phyloP scores from a whole-genome alignment of 169 alveolate genomes.

The Plasmodium billcollinsi region DNA sequence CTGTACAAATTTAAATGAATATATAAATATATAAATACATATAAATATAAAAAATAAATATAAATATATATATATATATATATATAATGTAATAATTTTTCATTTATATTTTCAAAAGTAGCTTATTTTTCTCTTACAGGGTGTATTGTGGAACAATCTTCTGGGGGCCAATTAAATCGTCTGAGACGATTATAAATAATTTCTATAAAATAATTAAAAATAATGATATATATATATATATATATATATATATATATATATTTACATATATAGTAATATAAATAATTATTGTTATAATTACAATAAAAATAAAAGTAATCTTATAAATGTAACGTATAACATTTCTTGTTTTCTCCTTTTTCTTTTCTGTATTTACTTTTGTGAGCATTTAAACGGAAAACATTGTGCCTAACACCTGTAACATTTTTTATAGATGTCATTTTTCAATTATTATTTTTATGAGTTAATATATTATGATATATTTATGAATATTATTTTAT shows the following conservation, averaged over 20 bases:
- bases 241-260: neutral
- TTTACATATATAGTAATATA: neutral
- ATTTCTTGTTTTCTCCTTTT: neutral
- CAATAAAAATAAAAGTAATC: neutral
- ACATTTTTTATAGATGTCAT: constrained; percentile 49
- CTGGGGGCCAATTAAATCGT: constrained; percentile 76
- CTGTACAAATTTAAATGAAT: neutral
- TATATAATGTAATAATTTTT: too few relatives aligned
- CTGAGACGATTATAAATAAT: constrained; percentile 59
- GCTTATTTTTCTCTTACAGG: constrained; percentile 51
- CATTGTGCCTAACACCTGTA: constrained; percentile 71
- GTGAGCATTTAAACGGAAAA: constrained; percentile 71
- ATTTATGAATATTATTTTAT: constrained; percentile 2
- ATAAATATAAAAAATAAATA: neutral
- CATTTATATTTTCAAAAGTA: too few relatives aligned
- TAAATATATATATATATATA: neutral
- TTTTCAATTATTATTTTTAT: constrained; percentile 7
- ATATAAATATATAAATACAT: neutral
- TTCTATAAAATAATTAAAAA: constrained; percentile 22
- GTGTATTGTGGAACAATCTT: constrained; percentile 69
- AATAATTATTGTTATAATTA: neutral
- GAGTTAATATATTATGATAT: constrained; percentile 5
- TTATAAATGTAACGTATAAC: neutral
- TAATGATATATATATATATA: neutral
- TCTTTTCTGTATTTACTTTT: constrained; percentile 34